These are phyloP conservation scores for Porcisia hertigi DNA, from an alignment of 208 protist species.

Conservation along the genomic window DNA sequence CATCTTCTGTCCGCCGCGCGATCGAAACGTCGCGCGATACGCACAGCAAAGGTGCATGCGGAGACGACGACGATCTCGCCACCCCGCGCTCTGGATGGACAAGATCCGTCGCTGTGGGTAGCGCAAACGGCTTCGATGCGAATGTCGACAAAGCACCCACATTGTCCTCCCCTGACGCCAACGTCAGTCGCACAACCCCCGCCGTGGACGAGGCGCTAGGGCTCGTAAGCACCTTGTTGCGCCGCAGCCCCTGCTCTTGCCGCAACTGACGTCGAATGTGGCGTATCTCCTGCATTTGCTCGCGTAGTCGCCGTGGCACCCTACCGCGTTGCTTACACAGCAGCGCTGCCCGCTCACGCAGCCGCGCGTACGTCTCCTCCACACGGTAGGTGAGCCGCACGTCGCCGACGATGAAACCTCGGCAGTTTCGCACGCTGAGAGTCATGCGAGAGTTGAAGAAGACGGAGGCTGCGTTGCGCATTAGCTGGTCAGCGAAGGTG, in stretches of 20 bases:
- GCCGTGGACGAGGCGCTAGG: neutral
- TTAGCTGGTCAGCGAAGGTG: neutral
- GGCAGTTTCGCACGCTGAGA: conserved; percentile 10
- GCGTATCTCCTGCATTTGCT: conserved; percentile 21
- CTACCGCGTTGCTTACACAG: conserved; percentile 11
- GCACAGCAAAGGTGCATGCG: neutral
- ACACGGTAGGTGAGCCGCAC: conserved; percentile 3
- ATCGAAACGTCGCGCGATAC: neutral
- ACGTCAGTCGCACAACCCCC: conserved; percentile 3
- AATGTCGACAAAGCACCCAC: neutral
- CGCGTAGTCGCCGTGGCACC: conserved; percentile 20
- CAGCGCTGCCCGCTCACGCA: conserved; percentile 13
- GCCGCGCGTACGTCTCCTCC: conserved; percentile 20
- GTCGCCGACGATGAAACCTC: conserved; percentile 19
- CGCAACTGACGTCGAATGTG: conserved; percentile 17
- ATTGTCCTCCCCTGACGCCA: neutral
- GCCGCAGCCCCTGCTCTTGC: neutral
- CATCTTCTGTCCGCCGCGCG: neutral
- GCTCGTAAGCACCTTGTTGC: neutral
- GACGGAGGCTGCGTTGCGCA: conserved; percentile 3
- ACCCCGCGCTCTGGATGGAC: neutral
- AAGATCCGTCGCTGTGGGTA: conserved; percentile 1
- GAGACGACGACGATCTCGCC: neutral
- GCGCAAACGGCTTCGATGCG: conserved; percentile 5
- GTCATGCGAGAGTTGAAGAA: conserved; percentile 14